Base-by-base conservation (phyloP, 441 rosid genomes). In the Pelargonium fulgidum region DNA sequence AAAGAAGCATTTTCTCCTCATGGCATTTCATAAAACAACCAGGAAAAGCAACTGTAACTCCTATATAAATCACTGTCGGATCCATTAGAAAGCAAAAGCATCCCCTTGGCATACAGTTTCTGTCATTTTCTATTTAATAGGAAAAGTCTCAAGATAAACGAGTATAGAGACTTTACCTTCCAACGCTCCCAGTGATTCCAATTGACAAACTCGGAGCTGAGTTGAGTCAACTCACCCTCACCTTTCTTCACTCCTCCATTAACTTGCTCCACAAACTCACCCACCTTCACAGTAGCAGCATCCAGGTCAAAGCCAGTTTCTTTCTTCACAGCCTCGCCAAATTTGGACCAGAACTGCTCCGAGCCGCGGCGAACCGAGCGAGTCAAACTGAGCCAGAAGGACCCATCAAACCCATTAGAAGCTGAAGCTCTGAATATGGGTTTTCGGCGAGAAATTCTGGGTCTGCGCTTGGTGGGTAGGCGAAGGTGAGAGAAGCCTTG, bases 101-200 rank as follows among this genome's bases (percentile, higher is more conserved):
- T 4, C 45, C 45, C 1, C 50, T 7, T 45, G n/a, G n/a, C n/a
- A n/a, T n/a, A n/a, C n/a, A n/a, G n/a, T n/a, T n/a, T n/a, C n/a
- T n/a, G n/a, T n/a, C n/a, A n/a, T n/a, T n/a, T n/a, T n/a, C n/a
- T n/a, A n/a, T n/a, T n/a, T n/a, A n/a, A n/a, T n/a, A n/a, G 29
- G 20, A 67, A 64, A 56, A 45, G 36, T 29, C 0, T 41, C 12
- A 50, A 33, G 67, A 58, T 7, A 56, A 7, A 24, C 17, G 61
- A 39, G 3, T 0, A 41, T 52, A 61, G 66, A 1, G 33, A 62
- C n/a, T 66, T 68, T 79, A 90, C 97, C 96, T 91, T 88, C 98
- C 98, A 93, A 54, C 77, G 83, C 45, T 88, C 86, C 93, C 87
- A 89, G 29, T 81, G 80, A 70, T 91, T 93, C 98, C 98, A 93